Conservation (phyloP, 2,329 filamentous ascomycete genomes). For the Diaporthe vaccinii region DNA sequence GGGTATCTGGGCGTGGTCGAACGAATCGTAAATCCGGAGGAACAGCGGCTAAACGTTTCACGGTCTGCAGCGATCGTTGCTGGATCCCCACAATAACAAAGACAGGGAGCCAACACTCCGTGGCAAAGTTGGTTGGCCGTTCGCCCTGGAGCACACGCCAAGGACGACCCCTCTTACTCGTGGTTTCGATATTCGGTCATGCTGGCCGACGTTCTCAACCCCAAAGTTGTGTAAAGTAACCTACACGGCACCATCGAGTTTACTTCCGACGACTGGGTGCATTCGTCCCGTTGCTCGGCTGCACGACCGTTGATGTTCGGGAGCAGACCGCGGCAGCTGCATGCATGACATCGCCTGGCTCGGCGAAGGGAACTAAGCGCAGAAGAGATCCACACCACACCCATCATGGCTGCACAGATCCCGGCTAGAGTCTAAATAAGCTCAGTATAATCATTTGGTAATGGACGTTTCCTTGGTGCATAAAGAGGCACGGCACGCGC, state of each 20-base stretch:
- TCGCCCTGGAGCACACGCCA: not conserved
- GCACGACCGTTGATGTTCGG: slow-evolving; percentile 2
- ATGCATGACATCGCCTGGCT: slow-evolving; percentile 13
- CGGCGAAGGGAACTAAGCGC: slow-evolving; percentile 4
- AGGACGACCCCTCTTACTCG: not conserved
- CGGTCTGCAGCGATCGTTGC: not conserved
- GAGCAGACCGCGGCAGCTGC: slow-evolving; percentile 19
- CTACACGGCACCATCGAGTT: not conserved
- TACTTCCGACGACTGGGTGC: not conserved
- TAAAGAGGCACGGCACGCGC: slow-evolving; percentile 11
- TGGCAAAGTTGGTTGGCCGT: not conserved
- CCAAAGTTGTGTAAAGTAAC: not conserved
- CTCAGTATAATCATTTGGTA: slow-evolving; percentile 36
- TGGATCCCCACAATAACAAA: not conserved
- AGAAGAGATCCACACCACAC: slow-evolving; percentile 5
- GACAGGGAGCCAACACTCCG: slow-evolving; percentile 4
- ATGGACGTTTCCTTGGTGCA: slow-evolving; percentile 1
- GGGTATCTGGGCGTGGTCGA: not conserved
- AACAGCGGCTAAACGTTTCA: slow-evolving; percentile 12
- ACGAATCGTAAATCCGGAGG: slow-evolving; percentile 24
- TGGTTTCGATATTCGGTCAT: not conserved
- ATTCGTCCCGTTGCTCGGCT: not conserved
- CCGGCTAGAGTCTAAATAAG: slow-evolving; percentile 33
- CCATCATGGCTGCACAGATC: not conserved
- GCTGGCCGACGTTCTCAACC: not conserved